Evolutionary conservation across 1,139 yeast species (phyloP).

Genomic region (Spathaspora sp.): DNA sequence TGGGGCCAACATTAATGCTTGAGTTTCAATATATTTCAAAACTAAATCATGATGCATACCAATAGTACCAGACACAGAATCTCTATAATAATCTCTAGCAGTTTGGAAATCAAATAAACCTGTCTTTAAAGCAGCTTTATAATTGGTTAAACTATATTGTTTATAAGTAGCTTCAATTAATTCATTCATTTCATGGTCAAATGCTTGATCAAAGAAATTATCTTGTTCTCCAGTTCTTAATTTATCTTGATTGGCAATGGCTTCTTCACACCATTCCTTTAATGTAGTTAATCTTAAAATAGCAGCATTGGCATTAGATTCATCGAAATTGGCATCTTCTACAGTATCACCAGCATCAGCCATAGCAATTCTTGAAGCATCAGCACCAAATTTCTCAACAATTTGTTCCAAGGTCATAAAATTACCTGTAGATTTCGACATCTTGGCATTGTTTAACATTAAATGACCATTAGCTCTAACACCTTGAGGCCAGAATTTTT

Average conservation of each 20-base stretch:
- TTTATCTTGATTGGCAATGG: constrained; percentile 47
- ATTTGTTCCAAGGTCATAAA: constrained; percentile 88
- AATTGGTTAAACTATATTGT: constrained; percentile 70
- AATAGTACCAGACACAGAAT: constrained; percentile 54
- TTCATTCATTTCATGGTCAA: constrained; percentile 90
- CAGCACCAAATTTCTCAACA: constrained; percentile 91
- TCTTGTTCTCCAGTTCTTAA: constrained; percentile 69
- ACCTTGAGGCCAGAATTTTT: constrained; percentile 90
- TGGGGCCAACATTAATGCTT: constrained; percentile 83
- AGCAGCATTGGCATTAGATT: constrained; percentile 95
- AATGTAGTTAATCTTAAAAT: constrained; percentile 88
- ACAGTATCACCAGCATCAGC: constrained; percentile 98
- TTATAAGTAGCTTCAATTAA: constrained; percentile 72
- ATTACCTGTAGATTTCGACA: constrained; percentile 98
- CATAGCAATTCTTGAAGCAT: constrained; percentile 93
- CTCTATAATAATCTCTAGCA: constrained; percentile 95
- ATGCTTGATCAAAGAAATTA: constrained; percentile 81
- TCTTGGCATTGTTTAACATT: constrained; percentile 91
- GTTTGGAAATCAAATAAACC: constrained; percentile 95
- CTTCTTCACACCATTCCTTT: constrained; percentile 94
- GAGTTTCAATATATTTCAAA: constrained; percentile 78
- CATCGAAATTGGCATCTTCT: constrained; percentile 98
- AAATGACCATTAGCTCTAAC: constrained; percentile 95
- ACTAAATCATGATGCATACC: constrained; percentile 87
- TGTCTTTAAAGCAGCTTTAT: constrained; percentile 83